Evolutionary conservation across 2,329 filamentous ascomycete species (phyloP), one percentile per base, ranked within the genome.

Genomic region (Colletotrichum sp.): DNA sequence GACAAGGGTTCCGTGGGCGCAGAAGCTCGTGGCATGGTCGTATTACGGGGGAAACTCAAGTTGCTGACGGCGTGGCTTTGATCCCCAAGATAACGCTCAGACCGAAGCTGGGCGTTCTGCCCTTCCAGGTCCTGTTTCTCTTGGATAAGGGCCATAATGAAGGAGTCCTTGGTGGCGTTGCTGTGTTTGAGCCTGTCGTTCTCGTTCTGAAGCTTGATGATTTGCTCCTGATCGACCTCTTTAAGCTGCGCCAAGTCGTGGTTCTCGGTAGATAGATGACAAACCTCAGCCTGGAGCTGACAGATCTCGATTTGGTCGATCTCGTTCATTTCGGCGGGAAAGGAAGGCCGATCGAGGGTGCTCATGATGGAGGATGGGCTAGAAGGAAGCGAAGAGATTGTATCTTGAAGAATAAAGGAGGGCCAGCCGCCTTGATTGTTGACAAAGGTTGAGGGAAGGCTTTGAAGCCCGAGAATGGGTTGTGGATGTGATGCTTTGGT

Each of bases 261-360:
- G n/a, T 48, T 48, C 44, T 48, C 44, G 1, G 44, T 11, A 48
- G 44, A 22, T 1, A 48, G n/a, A 48, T 0, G 5, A 11, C 44
- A 22, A 3, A 22, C 44, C 11, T 3, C 19, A 48, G 11, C 6
- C 44, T 48, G 44, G 2, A 48, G 44, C 44, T 8, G 44, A 0
- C 44, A 48, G 6, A 48, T 48, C 44, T 48, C 44, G n/a, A 48
- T 48, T 0, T 48, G 44, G 11, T 48, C 0, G 44, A 48, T 22
- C 44, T 48, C 44, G 0, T 48, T 0, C 44, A 48, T 48, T 0
- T 0, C 2, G 19, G 44, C 11, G 44, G 44, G 2, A 0, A 44
- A 11, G 3, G 19, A 44, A 0, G n/a, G 0, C 2, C 0, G 44
- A 22, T 48, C 4, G 11, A 48, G n/a, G 44, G 44, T 3, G 44